phyloP scores from a whole-genome alignment of 2,329 filamentous ascomycete genomes.

The Periconia macrospinosa region DNA sequence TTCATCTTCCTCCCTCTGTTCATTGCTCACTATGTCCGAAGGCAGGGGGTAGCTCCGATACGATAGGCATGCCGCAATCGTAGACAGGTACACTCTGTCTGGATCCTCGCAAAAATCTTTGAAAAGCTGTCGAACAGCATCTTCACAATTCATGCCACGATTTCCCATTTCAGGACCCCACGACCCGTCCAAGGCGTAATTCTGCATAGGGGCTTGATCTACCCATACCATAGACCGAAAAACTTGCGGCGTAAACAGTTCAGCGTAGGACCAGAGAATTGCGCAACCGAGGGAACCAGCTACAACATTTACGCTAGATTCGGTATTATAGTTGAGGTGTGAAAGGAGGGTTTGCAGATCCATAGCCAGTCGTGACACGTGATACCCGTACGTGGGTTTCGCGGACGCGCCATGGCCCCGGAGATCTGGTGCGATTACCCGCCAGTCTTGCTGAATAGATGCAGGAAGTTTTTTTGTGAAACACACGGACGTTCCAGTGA shows the following conservation, averaged over 20 bases:
- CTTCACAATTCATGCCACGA: conserved; percentile 19
- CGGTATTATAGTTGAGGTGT: conserved; percentile 13
- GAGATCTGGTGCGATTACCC: conserved; percentile 22
- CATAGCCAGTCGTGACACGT: conserved; percentile 29
- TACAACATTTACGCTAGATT: conserved; percentile 14
- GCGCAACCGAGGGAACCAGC: conserved; percentile 25
- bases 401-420: conserved; percentile 29
- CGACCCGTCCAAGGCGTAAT: conserved; percentile 18
- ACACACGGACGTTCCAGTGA: conserved; percentile 25
- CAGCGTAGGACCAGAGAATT: conserved; percentile 30
- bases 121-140: conserved; percentile 18
- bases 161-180: conserved; percentile 27
- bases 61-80: conserved; percentile 25
- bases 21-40: conserved; percentile 9
- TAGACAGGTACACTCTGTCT: conserved; percentile 18
- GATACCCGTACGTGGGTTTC: conserved; percentile 27
- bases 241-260: conserved; percentile 22
- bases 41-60: conserved; percentile 24
- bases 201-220: conserved; percentile 31
- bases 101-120: conserved; percentile 14
- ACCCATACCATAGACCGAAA: conserved; percentile 30
- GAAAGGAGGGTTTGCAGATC: conserved; percentile 27
- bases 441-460: conserved; percentile 9
- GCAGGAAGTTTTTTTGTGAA: conserved; percentile 18
- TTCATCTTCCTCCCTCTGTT: conserved; percentile 19